Evolutionary conservation across 345 rosid genomes (phyloP), one percentile per base, ranked within the genome.

Genomic region (Erucastrum elatum): DNA sequence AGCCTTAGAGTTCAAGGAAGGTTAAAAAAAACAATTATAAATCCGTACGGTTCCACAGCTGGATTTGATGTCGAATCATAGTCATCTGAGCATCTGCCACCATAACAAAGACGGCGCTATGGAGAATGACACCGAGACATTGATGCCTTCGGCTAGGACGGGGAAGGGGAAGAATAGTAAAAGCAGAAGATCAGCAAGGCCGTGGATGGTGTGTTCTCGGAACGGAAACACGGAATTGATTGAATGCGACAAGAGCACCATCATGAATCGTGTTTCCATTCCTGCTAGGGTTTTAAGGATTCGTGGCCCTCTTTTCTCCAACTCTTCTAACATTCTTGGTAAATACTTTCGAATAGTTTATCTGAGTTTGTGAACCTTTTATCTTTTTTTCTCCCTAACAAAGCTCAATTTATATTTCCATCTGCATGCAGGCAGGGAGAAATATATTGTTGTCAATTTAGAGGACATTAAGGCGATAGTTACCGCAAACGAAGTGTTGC

Each of bases 241-340:
- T 73, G 98, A 94, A 74, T 92, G 90, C 53, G 97, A 92, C 67
- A 94, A 92, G 84, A 87, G 85, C 59, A 75, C 88, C 8, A 92
- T 94, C 65, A 88, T 90, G 13, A 85, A 84, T 72, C 87, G 92
- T 26, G 91, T 86, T 7, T 83, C 92, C 1, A 84, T 94, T 75
- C 97, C 97, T 2, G 84, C 94, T 63, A 84, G 98, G 86, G 98
- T 90, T 88, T 85, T 94, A 87, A 86, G 97, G 77, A 88, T 94
- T 64, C 95, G 91, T 39, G 97, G 97, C 66, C 97, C 97, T 56
- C 82, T 94, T 71, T 92, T 92, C 84, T 90, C 97, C 72, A 88
- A 87, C 44, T 89, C 97, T 31, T 92, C 95, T 15, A 90, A 79
- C 80, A 94, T 94, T 77, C 91, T 92, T 6, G 82, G 82, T 80